Evolutionary conservation across 495 filamentous ascomycete species (phyloP).

Genomic region (Hypomontagnella submonticulosa): DNA sequence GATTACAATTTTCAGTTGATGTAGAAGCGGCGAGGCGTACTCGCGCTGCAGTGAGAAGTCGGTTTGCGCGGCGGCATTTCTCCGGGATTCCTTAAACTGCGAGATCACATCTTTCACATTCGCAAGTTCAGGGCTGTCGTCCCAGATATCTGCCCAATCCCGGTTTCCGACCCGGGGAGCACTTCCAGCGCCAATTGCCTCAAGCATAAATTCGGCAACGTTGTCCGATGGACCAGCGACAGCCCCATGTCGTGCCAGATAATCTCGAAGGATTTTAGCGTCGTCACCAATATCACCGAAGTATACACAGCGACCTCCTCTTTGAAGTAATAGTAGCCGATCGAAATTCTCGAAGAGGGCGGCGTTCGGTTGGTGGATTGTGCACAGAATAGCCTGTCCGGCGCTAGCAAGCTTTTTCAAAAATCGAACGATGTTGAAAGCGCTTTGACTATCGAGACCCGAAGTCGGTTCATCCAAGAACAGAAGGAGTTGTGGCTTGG

Average conservation of each 20-base stretch:
- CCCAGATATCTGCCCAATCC: constrained; percentile 86
- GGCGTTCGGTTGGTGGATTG: constrained; percentile 91
- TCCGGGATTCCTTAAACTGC: constrained; percentile 70
- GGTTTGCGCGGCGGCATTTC: constrained; percentile 56
- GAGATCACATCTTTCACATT: constrained; percentile 72
- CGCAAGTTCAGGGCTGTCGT: constrained; percentile 74
- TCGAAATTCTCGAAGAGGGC: constrained; percentile 87
- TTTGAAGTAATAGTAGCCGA: constrained; percentile 72
- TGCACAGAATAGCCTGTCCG: constrained; percentile 90
- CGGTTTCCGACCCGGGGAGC: constrained; percentile 75
- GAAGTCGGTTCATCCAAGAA: constrained; percentile 94
- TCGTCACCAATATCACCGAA: constrained; percentile 69
- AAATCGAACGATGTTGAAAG: constrained; percentile 92
- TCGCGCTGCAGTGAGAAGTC: constrained; percentile 66
- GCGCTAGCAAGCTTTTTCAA: constrained; percentile 82
- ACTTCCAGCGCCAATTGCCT: constrained; percentile 83
- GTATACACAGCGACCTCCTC: constrained; percentile 78
- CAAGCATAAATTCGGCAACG: constrained; percentile 89
- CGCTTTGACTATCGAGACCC: constrained; percentile 84
- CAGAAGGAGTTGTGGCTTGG: constrained; percentile 84
- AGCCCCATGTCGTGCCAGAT: constrained; percentile 66
- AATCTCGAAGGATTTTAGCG: constrained; percentile 58
- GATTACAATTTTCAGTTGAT: constrained; percentile 75
- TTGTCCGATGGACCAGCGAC: constrained; percentile 68
- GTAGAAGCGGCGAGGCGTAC: constrained; percentile 77